phyloP scores from a whole-genome alignment of 2,329 filamentous ascomycete genomes.

The Fonsecaea nubica region DNA sequence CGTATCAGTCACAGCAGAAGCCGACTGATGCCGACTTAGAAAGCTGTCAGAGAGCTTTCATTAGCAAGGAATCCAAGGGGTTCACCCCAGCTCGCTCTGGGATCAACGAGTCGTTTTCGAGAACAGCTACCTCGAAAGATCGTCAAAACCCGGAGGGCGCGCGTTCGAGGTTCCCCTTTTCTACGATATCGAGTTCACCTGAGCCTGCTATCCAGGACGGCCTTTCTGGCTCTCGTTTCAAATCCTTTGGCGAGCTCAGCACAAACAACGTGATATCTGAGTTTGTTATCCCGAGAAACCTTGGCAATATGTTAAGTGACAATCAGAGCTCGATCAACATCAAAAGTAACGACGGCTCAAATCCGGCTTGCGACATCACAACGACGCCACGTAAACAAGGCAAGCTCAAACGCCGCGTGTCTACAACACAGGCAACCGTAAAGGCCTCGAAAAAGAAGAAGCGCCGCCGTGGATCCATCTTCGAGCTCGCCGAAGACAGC shows the following conservation, averaged over 20 bases:
- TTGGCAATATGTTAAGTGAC: background rate
- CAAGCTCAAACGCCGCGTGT: conserved; percentile 24
- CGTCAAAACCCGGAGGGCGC: background rate
- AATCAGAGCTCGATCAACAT: background rate
- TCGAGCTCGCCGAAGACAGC: conserved; percentile 34
- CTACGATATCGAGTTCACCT: background rate
- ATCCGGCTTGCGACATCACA: background rate
- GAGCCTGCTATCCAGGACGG: background rate
- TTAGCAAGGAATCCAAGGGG: background rate
- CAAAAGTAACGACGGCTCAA: background rate
- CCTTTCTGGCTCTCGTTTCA: background rate
- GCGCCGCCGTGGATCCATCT: conserved; percentile 23
- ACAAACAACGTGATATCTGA: background rate
- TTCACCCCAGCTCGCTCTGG: background rate
- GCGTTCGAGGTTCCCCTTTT: background rate
- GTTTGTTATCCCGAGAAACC: background rate
- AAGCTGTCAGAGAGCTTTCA: background rate
- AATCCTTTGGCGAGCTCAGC: background rate
- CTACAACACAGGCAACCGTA: background rate
- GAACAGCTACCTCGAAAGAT: background rate
- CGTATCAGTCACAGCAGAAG: background rate
- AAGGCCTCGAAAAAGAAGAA: conserved; percentile 17
- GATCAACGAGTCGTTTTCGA: background rate
- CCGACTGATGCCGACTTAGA: background rate
- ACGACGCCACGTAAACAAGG: background rate